Percentiles rank a stretch among this genome's conserved stretches.
These are phyloP conservation scores for Saturnispora sekii DNA, from an alignment of 805 yeast genomes.

Conservation along the genomic window DNA sequence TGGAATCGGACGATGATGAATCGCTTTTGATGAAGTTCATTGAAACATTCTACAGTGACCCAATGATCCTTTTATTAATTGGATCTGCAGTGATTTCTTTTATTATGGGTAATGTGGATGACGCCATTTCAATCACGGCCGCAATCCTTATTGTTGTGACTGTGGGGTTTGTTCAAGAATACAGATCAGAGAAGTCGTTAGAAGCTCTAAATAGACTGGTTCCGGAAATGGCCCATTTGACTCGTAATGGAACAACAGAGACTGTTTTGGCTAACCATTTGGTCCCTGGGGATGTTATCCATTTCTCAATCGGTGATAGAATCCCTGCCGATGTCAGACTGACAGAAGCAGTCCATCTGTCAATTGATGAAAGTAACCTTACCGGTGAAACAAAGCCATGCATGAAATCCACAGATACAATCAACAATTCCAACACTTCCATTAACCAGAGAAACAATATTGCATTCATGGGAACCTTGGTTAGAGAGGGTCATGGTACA, in stretches of 20 bases:
- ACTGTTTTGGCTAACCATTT: slow-evolving; percentile 77
- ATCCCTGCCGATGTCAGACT: slow-evolving; percentile 93
- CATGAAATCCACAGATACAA: slow-evolving; percentile 44
- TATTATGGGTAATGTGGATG: slow-evolving; percentile 92
- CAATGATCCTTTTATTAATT: slow-evolving; percentile 75
- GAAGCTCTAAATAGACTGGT: slow-evolving; percentile 89
- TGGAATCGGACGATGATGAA: slow-evolving; percentile 70
- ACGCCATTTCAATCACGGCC: slow-evolving; percentile 85
- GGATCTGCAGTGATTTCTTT: slow-evolving; percentile 86
- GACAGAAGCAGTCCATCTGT: slow-evolving; percentile 64
- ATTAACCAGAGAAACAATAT: slow-evolving; percentile 59
- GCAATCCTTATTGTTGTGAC: slow-evolving; percentile 91
- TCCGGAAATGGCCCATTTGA: slow-evolving; percentile 92
- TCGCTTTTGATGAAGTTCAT: slow-evolving; percentile 61
- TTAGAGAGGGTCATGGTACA: slow-evolving; percentile 89
- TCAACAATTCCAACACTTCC: slow-evolving; percentile 23
- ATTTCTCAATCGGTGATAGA: slow-evolving; percentile 85
- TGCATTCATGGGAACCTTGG: slow-evolving; percentile 96
- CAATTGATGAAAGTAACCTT: slow-evolving; percentile 86
- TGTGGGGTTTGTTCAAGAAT: slow-evolving; percentile 97
- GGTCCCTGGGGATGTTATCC: slow-evolving; percentile 95
- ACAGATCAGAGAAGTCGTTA: slow-evolving; percentile 86
- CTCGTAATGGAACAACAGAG: slow-evolving; percentile 69
- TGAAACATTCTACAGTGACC: slow-evolving; percentile 80
- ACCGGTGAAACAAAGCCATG: slow-evolving; percentile 95